A percentile compares a stretch with the other conserved stretches of the same genome.
phyloP scores from a whole-genome alignment of 225 moss, liverwort and hornwort genomes.

The Straminergon stramineum region DNA sequence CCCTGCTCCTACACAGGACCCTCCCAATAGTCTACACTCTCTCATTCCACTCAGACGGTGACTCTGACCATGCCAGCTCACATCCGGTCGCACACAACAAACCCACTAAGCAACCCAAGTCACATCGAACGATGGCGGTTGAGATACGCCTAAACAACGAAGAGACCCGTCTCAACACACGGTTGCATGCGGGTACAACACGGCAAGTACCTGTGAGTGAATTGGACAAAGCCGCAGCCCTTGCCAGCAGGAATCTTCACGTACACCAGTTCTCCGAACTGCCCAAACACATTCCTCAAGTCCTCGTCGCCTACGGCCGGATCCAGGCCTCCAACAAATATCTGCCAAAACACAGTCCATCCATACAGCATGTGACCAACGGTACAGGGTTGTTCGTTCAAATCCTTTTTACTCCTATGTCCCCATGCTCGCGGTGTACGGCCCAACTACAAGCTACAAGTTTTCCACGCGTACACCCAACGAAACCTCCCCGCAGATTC shows the following conservation, averaged over 20 bases:
- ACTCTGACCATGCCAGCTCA: background rate
- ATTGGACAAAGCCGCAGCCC: slow-evolving; percentile 98
- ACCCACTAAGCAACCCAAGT: background rate
- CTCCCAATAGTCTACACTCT: background rate
- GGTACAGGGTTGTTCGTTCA: background rate
- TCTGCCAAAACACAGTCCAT: slow-evolving; percentile 33
- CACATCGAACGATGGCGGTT: background rate
- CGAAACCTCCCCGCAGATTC: background rate
- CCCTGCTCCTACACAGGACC: background rate
- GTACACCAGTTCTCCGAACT: slow-evolving; percentile 95
- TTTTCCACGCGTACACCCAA: background rate
- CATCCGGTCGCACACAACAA: background rate
- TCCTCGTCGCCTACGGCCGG: slow-evolving; percentile 95
- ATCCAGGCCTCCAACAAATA: slow-evolving; percentile 96
- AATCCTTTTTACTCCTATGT: background rate
- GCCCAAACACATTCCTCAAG: slow-evolving; percentile 82
- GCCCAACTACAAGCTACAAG: background rate
- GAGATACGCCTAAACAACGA: background rate
- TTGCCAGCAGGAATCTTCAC: slow-evolving; percentile 97
- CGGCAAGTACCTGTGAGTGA: slow-evolving; percentile 72
- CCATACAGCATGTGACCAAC: background rate
- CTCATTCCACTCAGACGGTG: background rate
- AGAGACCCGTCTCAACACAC: background rate
- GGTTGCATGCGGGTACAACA: background rate
- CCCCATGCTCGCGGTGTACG: background rate